Evolutionary conservation across 768 basidiomycete genomes (phyloP).

Genomic region (Pholiota microspora): DNA sequence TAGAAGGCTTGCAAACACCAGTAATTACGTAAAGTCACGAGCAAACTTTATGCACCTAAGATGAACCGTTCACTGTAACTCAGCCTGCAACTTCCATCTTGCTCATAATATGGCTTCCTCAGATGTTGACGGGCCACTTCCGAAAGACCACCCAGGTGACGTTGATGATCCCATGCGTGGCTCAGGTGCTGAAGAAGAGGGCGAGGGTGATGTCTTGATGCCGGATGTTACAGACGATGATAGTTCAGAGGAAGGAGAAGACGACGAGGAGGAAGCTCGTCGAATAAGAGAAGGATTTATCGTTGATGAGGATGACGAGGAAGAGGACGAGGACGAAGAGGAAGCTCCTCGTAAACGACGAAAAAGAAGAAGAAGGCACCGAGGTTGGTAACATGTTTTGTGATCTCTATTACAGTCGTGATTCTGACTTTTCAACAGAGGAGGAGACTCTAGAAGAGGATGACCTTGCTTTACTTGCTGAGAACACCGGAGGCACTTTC

Average conservation of each 20-base stretch:
- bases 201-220: conserved; percentile 54
- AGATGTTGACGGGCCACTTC: conserved; percentile 32
- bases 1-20: neutral
- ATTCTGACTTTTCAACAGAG: conserved; percentile 37
- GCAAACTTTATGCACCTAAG: conserved; percentile 21
- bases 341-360: conserved; percentile 56
- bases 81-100: conserved; percentile 3
- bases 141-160: conserved; percentile 26
- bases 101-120: conserved; percentile 56
- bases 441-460: conserved; percentile 87
- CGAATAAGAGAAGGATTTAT: conserved; percentile 88
- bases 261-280: conserved; percentile 85
- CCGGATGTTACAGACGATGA: conserved; percentile 70
- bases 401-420: conserved; percentile 4
- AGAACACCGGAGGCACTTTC: conserved; percentile 84
- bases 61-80: too few species aligned
- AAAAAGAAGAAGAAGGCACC: conserved; percentile 67
- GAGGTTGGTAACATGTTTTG: conserved; percentile 35
- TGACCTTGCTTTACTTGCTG: conserved; percentile 84
- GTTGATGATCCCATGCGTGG: conserved; percentile 65
- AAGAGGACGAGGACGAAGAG: conserved; percentile 62
- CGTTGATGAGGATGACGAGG: conserved; percentile 88
- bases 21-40: conserved; percentile 21
- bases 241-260: conserved; percentile 81
- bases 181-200: conserved; percentile 51